Conservation (phyloP, 1,284 basidiomycete genomes). For the Malassezia slooffiae region DNA sequence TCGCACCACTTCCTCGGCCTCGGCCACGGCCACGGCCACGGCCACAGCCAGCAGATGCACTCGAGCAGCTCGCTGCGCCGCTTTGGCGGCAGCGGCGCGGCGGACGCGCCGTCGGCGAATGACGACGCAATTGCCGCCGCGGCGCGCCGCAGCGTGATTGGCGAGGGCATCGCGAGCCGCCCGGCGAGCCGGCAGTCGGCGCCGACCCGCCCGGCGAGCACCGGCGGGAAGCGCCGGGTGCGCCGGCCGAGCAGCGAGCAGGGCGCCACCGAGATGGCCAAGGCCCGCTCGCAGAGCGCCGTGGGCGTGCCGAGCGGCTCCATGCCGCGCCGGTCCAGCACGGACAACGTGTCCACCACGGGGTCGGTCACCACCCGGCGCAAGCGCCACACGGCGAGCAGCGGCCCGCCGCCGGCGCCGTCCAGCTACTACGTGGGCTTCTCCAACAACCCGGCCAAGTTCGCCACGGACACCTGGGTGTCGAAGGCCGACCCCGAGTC, state of each 20-base stretch:
- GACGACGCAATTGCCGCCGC: slow-evolving; percentile 20
- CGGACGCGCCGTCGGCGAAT: neutral
- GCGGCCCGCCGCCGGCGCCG: slow-evolving; percentile 13
- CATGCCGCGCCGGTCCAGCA: too few species aligned
- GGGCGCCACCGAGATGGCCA: too few species aligned
- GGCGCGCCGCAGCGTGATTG: slow-evolving; percentile 31
- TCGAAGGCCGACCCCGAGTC: slow-evolving; percentile 31
- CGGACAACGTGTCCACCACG: neutral
- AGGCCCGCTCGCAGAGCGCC: too few species aligned
- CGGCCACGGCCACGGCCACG: neutral
- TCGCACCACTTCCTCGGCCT: too few species aligned
- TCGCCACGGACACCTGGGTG: slow-evolving; percentile 29
- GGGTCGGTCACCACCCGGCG: too few species aligned
- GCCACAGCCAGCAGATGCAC: neutral
- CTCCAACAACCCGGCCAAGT: slow-evolving; percentile 25
- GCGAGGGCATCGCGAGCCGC: slow-evolving; percentile 20
- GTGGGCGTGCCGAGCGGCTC: too few species aligned
- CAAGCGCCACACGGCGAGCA: neutral
- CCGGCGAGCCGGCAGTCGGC: slow-evolving; percentile 4
- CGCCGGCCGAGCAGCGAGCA: slow-evolving; percentile 3
- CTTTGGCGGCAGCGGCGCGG: too few species aligned
- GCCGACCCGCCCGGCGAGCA: neutral
- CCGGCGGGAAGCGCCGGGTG: neutral
- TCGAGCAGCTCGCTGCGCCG: neutral
- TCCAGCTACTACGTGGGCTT: slow-evolving; percentile 17